phyloP scores from a whole-genome alignment of 163 green algal species.

The Chloromonas sp. region DNA sequence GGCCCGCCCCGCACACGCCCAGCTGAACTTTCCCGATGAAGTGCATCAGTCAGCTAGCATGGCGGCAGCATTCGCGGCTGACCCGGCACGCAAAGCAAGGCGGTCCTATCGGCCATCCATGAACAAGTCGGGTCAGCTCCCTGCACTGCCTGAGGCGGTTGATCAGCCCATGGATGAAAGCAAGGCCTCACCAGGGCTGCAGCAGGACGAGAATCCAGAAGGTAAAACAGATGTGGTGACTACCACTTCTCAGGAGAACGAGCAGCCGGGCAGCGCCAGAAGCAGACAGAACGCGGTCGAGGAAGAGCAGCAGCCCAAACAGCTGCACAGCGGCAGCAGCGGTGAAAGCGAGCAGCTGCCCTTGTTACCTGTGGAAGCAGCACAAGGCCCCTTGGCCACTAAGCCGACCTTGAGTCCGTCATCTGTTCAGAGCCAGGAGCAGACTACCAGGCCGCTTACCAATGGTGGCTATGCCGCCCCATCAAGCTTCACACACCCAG shows the following conservation, averaged over 20 bases:
- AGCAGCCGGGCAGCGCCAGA: neutral
- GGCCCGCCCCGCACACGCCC: neutral
- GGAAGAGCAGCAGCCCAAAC: neutral
- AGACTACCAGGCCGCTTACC: too few species aligned
- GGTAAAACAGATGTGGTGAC: too few species aligned
- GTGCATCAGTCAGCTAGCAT: neutral
- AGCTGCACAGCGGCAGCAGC: neutral
- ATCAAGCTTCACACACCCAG: too few species aligned
- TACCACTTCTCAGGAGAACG: neutral
- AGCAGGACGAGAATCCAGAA: too few species aligned
- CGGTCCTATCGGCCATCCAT: neutral
- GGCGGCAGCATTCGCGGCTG: too few species aligned
- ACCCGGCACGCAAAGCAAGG: too few species aligned
- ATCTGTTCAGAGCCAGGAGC: too few species aligned
- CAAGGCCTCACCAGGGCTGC: too few species aligned
- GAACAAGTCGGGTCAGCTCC: neutral
- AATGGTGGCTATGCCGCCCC: too few species aligned
- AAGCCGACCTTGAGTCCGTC: too few species aligned
- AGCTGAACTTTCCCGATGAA: neutral
- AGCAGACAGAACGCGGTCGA: neutral
- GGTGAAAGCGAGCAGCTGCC: neutral
- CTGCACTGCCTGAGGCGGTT: neutral
- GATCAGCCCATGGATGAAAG: too few species aligned
- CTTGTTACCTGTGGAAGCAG: neutral
- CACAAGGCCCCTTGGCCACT: neutral